A percentile compares a stretch with the other conserved stretches of the same genome.
These are phyloP conservation scores for Teratosphaeria nubilosa DNA, from an alignment of 2,329 filamentous ascomycete genomes.

Conservation along the genomic window DNA sequence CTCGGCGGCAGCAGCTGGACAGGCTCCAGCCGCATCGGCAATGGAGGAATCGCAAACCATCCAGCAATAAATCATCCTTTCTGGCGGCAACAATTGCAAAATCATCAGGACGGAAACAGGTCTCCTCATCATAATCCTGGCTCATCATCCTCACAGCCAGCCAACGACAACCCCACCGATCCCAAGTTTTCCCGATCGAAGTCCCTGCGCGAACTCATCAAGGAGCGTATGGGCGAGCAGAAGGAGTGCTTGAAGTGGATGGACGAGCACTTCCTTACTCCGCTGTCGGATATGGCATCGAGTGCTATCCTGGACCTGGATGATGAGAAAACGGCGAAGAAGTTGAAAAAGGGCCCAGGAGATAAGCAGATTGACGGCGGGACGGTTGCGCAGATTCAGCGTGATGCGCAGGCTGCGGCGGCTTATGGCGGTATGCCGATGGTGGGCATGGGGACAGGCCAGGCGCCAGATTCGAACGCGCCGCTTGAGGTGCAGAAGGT, in stretches of 20 bases:
- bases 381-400: not conserved
- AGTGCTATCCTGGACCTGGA: not conserved
- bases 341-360: not conserved
- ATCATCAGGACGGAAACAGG: not conserved
- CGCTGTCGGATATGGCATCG: not conserved
- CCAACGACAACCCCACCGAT: not conserved
- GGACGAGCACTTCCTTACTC: not conserved
- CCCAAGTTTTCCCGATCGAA: not conserved
- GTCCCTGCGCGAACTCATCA: constrained; percentile 3
- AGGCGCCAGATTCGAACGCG: not conserved
- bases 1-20: not conserved
- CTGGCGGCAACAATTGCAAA: not conserved
- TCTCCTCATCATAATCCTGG: not conserved
- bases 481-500: not conserved
- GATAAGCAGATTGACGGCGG: constrained; percentile 1
- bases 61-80: not conserved
- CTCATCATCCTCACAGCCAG: not conserved
- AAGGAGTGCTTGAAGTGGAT: not conserved
- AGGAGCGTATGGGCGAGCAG: constrained; percentile 1
- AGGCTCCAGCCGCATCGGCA: not conserved
- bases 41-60: not conserved
- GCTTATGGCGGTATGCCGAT: not conserved
- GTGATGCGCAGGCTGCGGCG: not conserved
- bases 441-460: not conserved
- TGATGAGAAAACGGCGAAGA: not conserved